Percentiles rank a stretch among this genome's conserved stretches.
These are phyloP conservation scores for barley (Hordeum vulgare) DNA, from an alignment of 176 grass and related monocot genomes.

Conservation along the genomic window MorexV3_pseudomolecules_assembly NC_058520.1:611325298-611325797, in stretches of 20 bases:
- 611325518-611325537: neutral
- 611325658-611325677: neutral
- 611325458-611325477: neutral
- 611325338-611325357: constrained; percentile 44
- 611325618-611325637: neutral
- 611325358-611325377: constrained; percentile 36
- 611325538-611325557: neutral
- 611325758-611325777: constrained; percentile 61
- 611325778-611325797: constrained; percentile 31
- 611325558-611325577: neutral
- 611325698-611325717: neutral
- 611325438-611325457: constrained; percentile 9
- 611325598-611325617: neutral
- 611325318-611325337: constrained; percentile 44
- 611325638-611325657: neutral
- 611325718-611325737: neutral
- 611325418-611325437: constrained; percentile 16
- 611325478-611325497: neutral
- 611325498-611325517: neutral
- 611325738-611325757: constrained; percentile 44
- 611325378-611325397: constrained; percentile 57
- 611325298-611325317: constrained; percentile 30
- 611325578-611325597: neutral
- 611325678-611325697: neutral
- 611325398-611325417: constrained; percentile 39